These are phyloP conservation scores for Phytophthora pseudosyringae DNA, from an alignment of 352 stramenopile species.

Conservation along the genomic window DNA sequence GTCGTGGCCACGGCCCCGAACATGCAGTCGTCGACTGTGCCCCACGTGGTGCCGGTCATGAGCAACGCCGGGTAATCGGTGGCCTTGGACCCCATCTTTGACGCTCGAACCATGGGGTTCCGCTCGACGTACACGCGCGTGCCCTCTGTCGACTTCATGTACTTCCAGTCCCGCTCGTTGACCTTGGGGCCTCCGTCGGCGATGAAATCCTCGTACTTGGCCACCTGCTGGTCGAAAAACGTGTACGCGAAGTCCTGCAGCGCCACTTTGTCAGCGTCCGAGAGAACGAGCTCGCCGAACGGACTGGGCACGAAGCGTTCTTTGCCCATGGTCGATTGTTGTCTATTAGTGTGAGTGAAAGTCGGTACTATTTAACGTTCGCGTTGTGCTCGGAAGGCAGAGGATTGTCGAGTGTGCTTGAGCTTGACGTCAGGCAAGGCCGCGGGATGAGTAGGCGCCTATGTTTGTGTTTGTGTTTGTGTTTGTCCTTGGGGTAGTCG, in stretches of 20 bases:
- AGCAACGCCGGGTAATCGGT: slow-evolving; percentile 28
- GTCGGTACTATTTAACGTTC: no score
- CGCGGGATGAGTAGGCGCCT: no score
- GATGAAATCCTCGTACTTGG: slow-evolving; percentile 51
- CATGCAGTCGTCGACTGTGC: slow-evolving; percentile 50
- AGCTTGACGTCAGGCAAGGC: no score
- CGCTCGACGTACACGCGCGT: slow-evolving; percentile 38
- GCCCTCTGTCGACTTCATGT: slow-evolving; percentile 37
- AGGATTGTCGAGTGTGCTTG: no score
- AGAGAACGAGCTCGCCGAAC: slow-evolving; percentile 31
- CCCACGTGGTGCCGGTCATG: slow-evolving; percentile 41
- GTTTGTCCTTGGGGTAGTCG: no score
- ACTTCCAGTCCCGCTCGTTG: slow-evolving; percentile 42
- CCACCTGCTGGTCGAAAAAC: slow-evolving; percentile 37
- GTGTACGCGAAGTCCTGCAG: slow-evolving; percentile 35
- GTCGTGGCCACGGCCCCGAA: slow-evolving; percentile 47
- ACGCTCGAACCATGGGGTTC: slow-evolving; percentile 13
- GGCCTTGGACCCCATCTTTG: slow-evolving; percentile 5
- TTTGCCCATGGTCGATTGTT: slow-evolving; percentile 44
- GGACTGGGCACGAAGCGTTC: slow-evolving; percentile 41
- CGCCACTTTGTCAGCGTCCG: slow-evolving; percentile 16
- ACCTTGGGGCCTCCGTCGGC: slow-evolving; percentile 21
- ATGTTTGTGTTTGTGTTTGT: no score
- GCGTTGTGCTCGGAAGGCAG: no score
- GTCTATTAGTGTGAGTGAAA: no score